A percentile compares a stretch with the other conserved stretches of the same genome.
Conservation (phyloP, 1,284 basidiomycete genomes). For the Malassezia sp. region DNA sequence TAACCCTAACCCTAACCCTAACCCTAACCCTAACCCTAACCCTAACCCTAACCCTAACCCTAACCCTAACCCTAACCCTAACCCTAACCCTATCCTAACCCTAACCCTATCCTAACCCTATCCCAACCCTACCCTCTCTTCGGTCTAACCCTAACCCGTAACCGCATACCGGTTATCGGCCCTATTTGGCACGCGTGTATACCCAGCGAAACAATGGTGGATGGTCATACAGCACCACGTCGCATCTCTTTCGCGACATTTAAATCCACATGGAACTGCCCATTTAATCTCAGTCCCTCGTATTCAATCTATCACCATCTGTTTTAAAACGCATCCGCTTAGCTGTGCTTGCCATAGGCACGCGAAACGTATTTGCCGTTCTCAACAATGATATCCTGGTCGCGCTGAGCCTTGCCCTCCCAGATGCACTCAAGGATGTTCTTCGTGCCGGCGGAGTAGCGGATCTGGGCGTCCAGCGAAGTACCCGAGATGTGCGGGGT, state of each 20-base stretch:
- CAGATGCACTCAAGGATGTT: constrained; percentile 72
- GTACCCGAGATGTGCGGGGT: constrained; percentile 50
- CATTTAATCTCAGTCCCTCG: not conserved
- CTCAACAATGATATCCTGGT: constrained; percentile 64
- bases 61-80: constrained; percentile 9
- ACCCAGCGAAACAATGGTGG: no score
- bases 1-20: constrained; percentile 1
- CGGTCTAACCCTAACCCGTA: not conserved
- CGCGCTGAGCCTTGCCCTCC: constrained; percentile 52
- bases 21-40: constrained; percentile 9
- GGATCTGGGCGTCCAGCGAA: constrained; percentile 76
- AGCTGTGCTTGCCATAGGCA: constrained; percentile 36
- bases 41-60: constrained; percentile 9
- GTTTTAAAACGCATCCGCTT: no score
- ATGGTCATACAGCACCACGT: no score
- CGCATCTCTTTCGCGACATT: not conserved
- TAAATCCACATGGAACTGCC: not conserved
- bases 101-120: not conserved
- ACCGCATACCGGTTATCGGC: no score
- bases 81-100: not conserved
- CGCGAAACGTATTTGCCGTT: constrained; percentile 44
- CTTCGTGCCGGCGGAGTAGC: constrained; percentile 71
- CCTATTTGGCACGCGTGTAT: no score
- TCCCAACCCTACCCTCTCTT: not conserved
- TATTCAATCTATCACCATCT: no score